Evolutionary conservation across 73 alveolate genomes (phyloP).

Genomic region (Stentor roeselii): DNA sequence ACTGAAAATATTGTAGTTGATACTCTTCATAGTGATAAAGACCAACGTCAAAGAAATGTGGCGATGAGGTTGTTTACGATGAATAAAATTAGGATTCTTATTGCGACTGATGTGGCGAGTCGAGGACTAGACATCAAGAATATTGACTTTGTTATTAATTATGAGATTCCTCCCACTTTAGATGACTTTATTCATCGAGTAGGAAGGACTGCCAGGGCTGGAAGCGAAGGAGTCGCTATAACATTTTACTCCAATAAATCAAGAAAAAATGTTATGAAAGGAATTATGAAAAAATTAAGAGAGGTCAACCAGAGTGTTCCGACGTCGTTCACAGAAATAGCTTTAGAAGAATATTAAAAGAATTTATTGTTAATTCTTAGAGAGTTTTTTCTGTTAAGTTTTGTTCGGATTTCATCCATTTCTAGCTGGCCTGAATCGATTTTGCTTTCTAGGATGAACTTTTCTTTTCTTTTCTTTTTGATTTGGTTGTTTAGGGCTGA

Average conservation of each 20-base stretch:
- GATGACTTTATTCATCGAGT: slow-evolving; percentile 92
- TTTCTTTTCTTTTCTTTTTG: too few species aligned
- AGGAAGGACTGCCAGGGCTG: slow-evolving; percentile 89
- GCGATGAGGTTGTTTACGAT: slow-evolving; percentile 64
- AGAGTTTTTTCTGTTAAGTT: too few species aligned
- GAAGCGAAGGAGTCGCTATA: slow-evolving; percentile 23
- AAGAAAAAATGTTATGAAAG: background rate
- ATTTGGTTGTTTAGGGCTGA: too few species aligned
- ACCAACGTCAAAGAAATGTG: slow-evolving; percentile 77
- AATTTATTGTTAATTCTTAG: too few species aligned
- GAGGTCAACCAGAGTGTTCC: background rate
- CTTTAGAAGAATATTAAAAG: too few species aligned
- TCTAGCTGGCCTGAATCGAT: too few species aligned
- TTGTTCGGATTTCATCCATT: too few species aligned
- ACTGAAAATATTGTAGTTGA: slow-evolving; percentile 62
- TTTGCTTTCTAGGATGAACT: too few species aligned
- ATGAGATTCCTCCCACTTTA: slow-evolving; percentile 77
- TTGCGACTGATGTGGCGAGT: slow-evolving; percentile 93
- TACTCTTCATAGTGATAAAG: slow-evolving; percentile 84
- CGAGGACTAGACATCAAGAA: slow-evolving; percentile 91
- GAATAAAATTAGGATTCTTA: slow-evolving; percentile 62
- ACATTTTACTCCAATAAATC: background rate
- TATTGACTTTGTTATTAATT: slow-evolving; percentile 84
- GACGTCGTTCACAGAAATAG: background rate
- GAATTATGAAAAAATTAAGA: too few species aligned